Percentiles rank a stretch among this genome's conserved stretches.
Conservation (phyloP, 805 yeast species). For the Candida manassasensis region DNA sequence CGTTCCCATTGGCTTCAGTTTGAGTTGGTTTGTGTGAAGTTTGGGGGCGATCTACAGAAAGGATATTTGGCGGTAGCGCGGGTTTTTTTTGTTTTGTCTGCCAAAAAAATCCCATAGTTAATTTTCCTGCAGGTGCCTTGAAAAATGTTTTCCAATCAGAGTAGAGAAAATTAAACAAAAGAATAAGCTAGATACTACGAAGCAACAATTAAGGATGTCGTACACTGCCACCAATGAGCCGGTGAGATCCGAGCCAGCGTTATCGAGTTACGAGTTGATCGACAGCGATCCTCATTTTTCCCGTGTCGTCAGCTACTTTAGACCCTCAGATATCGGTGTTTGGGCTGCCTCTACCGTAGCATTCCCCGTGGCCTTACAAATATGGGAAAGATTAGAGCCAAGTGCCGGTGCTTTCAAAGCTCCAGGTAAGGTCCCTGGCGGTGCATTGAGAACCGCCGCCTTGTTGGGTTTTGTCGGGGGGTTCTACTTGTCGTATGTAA, state of each 20-base stretch:
- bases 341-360: conserved; percentile 41
- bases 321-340: conserved; percentile 58
- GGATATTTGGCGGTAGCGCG: too few relatives aligned
- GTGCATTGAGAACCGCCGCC: conserved; percentile 54
- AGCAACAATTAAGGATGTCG: conserved; percentile 29
- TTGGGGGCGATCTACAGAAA: too few relatives aligned
- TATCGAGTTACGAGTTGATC: conserved; percentile 46
- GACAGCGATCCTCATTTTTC: conserved; percentile 76
- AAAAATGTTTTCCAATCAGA: conserved; percentile 4
- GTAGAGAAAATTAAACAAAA: neutral
- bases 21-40: too few relatives aligned
- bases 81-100: too few relatives aligned
- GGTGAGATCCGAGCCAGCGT: conserved; percentile 34
- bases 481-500: conserved; percentile 63
- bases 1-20: too few relatives aligned
- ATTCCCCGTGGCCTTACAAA: conserved; percentile 37
- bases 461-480: conserved; percentile 69
- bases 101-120: too few relatives aligned
- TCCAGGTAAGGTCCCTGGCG: conserved; percentile 50
- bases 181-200: conserved; percentile 1
- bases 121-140: too few relatives aligned
- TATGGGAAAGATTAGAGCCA: conserved; percentile 43
- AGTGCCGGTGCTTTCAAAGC: conserved; percentile 37
- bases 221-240: conserved; percentile 36
- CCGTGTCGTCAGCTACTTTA: conserved; percentile 68